Conservation (phyloP, 2,329 filamentous ascomycete genomes). For the Ophiocordyceps robertsii region DNA sequence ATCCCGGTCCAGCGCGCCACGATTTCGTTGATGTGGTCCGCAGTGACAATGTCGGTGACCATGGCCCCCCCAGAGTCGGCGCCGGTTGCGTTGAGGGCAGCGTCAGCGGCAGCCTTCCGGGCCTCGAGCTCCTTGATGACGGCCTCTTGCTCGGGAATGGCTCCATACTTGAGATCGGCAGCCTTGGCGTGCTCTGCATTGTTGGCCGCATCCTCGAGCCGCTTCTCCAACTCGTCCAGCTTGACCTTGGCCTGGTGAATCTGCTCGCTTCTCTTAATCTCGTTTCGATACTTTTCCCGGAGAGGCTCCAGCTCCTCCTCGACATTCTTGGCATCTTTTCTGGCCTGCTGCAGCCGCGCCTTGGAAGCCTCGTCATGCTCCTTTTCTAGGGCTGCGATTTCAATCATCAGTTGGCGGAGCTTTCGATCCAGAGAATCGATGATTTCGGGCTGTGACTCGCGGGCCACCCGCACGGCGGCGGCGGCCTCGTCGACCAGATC, state of each 20-base stretch:
- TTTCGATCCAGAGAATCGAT: slow-evolving; percentile 90
- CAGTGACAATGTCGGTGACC: slow-evolving; percentile 85
- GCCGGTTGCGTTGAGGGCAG: slow-evolving; percentile 41
- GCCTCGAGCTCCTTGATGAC: slow-evolving; percentile 71
- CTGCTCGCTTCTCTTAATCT: slow-evolving; percentile 80
- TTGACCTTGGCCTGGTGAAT: slow-evolving; percentile 94
- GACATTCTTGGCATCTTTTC: slow-evolving; percentile 84
- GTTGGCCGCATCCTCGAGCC: slow-evolving; percentile 86
- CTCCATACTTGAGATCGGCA: slow-evolving; percentile 92
- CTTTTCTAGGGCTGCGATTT: slow-evolving; percentile 87
- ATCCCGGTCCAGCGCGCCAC: slow-evolving; percentile 98
- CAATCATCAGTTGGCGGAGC: slow-evolving; percentile 83
- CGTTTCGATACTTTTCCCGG: slow-evolving; percentile 87
- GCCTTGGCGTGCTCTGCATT: slow-evolving; percentile 73
- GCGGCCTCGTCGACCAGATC: slow-evolving; percentile 94
- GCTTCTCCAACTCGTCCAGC: slow-evolving; percentile 80
- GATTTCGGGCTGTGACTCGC: slow-evolving; percentile 91
- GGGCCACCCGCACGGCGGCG: slow-evolving; percentile 86
- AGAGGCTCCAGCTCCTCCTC: slow-evolving; percentile 86
- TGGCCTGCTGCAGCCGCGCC: slow-evolving; percentile 66
- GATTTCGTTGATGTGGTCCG: slow-evolving; percentile 98
- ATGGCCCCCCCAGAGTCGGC: slow-evolving; percentile 55
- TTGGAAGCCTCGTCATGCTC: slow-evolving; percentile 93
- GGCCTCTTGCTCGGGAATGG: slow-evolving; percentile 80
- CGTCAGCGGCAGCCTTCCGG: slow-evolving; percentile 69